Evolutionary conservation across 1,139 yeast genomes (phyloP), one percentile per base, ranked within the genome.

Genomic region (Kodamaea fungicola): DNA sequence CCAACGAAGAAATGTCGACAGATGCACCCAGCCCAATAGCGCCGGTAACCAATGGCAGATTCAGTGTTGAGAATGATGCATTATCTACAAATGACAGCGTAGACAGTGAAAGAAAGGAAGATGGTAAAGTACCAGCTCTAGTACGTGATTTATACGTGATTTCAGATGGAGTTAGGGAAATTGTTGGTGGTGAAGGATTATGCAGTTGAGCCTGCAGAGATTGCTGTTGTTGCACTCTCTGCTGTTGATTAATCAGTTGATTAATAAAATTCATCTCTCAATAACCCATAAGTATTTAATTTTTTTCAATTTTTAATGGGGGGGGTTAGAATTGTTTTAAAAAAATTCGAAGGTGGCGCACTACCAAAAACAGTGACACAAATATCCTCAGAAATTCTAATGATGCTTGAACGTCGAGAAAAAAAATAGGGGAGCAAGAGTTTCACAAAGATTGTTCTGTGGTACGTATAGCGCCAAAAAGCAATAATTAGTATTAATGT

Each of bases 121-220:
- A 67, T 3, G 80, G 79, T 24, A 74, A 52, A 9, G 83, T 78
- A 2, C 82, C 83, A 3, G 83, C 76, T 48, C 83, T 63, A 43
- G 74, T 68, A 46, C 83, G 62, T 10, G 71, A 54, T 46, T 44
- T 33, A 23, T 43, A 32, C 27, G 47, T 34, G 31, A 31, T n/a
- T 34, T 40, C 44, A 36, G 64, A 55, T 9, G 64, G 61, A 8
- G 66, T 60, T 32, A 62, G 49, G 9, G 64, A 53, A 28, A 62
- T 59, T 22, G 62, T 40, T n/a, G 66, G 68, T 13, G 67, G 67
- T n/a, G 65, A 57, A 30, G 62, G 57, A 40, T 59, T 57, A 28
- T 22, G 8, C 19, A 6, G 30, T 12, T 16, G 22, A 28, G 13
- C 5, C 19, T 12, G 30, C 22, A 8, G 9, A n/a, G 13, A 16